Base-by-base conservation (phyloP, 23 red algal genomes). In the Pyropia haitanensis region DNA sequence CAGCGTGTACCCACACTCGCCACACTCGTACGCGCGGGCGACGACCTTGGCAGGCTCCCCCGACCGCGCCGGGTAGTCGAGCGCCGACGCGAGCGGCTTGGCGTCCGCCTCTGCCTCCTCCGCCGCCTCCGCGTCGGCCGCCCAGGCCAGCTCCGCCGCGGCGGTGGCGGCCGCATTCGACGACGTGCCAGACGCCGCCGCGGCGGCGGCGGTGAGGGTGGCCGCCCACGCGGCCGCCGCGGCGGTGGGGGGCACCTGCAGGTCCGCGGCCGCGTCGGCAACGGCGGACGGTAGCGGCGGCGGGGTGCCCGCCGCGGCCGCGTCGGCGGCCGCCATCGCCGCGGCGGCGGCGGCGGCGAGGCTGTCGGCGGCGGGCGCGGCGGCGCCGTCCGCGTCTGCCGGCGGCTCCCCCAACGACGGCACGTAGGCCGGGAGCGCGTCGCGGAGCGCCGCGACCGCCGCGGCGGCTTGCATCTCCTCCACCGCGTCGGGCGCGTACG, bases 1-100 rank as follows among this genome's bases (percentile, higher is more conserved):
- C 52, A 95, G 21, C 5, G 90, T 88, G 52, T 95, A 95, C 15
- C 90, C 90, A 71, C 90, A 95, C 53, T 79, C 78, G 27, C 78
- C 67, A 52, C 90, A 95, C 64, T 95, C 77, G 27, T 82, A 95
- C 8, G 80, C 80, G 56, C 88, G 90, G 32, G 72, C 69, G 22
- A 60, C 34, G 23, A 63, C 79, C 58, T 88, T 83, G 32, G 80
- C 74, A 1, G 75, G 73, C 61, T 88, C 76, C 31, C 68, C 81
- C 15, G 70, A 76, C 5, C 81, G 59, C 2, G 81, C 81, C 51
- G 71, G 71, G 46, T 75, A 75, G 44, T 87, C 81, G 30, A 87
- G 81, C 32, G 75, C 71, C 61, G 52, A 70, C 6, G 27, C 53
- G 29, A 58, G 52, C 9, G 63, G 53, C 60, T 77, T 77, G 61